Evolutionary conservation across 169 alveolate genomes (phyloP).

Genomic region (Eimeria brunetti): DNA sequence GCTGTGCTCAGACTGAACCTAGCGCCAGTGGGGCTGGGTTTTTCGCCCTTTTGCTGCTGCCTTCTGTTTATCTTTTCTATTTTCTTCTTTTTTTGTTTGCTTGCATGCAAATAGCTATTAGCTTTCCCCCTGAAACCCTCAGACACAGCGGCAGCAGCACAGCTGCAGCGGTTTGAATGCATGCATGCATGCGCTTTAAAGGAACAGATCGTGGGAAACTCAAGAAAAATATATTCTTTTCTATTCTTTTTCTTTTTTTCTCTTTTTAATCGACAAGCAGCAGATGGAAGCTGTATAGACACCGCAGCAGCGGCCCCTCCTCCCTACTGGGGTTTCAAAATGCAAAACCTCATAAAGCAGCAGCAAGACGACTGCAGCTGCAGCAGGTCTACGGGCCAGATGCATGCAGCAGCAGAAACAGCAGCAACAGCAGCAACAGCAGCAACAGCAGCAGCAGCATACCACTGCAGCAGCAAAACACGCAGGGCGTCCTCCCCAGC

Average conservation of each 20-base stretch:
- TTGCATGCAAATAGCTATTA: too few relatives aligned
- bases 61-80: background rate
- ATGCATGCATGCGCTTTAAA: background rate
- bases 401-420: background rate
- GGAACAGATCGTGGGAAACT: background rate
- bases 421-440: background rate
- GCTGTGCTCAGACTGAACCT: background rate
- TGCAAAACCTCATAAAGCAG: background rate
- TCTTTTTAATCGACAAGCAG: too few relatives aligned
- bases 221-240: too few relatives aligned
- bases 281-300: background rate
- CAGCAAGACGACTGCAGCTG: background rate
- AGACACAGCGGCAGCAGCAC: background rate
- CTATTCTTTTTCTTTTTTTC: background rate
- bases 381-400: too few relatives aligned
- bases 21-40: background rate
- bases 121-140: background rate
- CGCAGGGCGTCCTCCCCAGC: too few relatives aligned
- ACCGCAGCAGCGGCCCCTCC: background rate
- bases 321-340: background rate
- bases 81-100: background rate
- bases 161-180: background rate
- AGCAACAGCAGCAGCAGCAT: background rate
- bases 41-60: background rate
- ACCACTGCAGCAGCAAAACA: background rate